A percentile compares a stretch with the other conserved stretches of the same genome.
These are phyloP conservation scores for Fusarium anguioides DNA, from an alignment of 2,329 filamentous ascomycete genomes.

Conservation along the genomic window DNA sequence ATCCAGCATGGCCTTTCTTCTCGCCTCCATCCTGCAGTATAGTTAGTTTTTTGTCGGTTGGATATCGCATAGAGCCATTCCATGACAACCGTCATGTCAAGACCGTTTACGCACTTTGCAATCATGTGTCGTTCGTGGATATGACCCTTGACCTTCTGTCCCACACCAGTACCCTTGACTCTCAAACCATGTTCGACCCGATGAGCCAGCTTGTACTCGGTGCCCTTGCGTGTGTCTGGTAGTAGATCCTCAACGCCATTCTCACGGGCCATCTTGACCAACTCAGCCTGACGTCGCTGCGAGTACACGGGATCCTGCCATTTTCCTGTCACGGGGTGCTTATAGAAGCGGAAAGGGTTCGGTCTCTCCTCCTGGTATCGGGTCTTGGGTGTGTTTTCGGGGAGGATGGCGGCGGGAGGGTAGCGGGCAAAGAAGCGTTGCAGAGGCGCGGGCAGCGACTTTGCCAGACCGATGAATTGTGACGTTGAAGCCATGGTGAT, in stretches of 20 bases:
- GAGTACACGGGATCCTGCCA: slow-evolving; percentile 89
- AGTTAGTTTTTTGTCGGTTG: slow-evolving; percentile 29
- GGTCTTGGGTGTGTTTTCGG: slow-evolving; percentile 57
- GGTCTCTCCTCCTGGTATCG: slow-evolving; percentile 67
- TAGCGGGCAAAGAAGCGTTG: slow-evolving; percentile 90
- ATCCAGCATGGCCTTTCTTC: slow-evolving; percentile 90
- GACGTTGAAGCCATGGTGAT: slow-evolving; percentile 52
- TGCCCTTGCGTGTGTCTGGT: slow-evolving; percentile 80
- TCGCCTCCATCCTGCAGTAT: slow-evolving; percentile 77
- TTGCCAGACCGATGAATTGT: slow-evolving; percentile 68
- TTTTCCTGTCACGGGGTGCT: slow-evolving; percentile 80
- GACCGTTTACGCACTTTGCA: slow-evolving; percentile 66
- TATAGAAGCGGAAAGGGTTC: slow-evolving; percentile 85
- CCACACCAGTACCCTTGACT: slow-evolving; percentile 92
- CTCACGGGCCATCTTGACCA: slow-evolving; percentile 84
- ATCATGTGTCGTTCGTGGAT: slow-evolving; percentile 89
- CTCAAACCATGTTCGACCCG: slow-evolving; percentile 82
- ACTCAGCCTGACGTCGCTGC: slow-evolving; percentile 86
- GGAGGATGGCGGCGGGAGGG: slow-evolving; percentile 75
- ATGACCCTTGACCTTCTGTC: slow-evolving; percentile 95
- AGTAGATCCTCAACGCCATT: slow-evolving; percentile 85
- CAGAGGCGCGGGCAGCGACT: slow-evolving; percentile 79
- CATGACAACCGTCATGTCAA: not conserved
- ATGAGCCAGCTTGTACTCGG: slow-evolving; percentile 74
- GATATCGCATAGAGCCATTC: not conserved